These are phyloP conservation scores for Sphagnum fallax DNA, from an alignment of 228 moss, liverwort and hornwort genomes.

Conservation along the genomic window DNA sequence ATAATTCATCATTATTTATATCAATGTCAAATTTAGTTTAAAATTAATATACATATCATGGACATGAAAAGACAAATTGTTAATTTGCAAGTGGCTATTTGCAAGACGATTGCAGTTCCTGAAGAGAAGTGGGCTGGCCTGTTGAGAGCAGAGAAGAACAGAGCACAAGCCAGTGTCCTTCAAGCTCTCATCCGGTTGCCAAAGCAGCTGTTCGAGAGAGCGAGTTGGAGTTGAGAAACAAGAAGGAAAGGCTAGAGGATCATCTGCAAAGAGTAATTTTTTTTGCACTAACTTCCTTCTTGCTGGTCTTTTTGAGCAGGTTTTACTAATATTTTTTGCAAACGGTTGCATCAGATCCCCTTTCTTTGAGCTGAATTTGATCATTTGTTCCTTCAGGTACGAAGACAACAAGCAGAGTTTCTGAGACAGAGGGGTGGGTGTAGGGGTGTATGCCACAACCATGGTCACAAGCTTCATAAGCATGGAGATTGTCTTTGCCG, in stretches of 20 bases:
- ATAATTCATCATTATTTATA: too few species aligned
- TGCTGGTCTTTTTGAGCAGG: background rate
- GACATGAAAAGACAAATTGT: too few species aligned
- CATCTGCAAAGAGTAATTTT: conserved; percentile 72
- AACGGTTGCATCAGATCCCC: background rate
- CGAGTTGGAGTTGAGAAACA: conserved; percentile 79
- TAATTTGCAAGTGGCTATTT: conserved; percentile 53
- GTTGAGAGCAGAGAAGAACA: conserved; percentile 90
- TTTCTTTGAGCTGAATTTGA: background rate
- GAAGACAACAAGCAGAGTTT: conserved; percentile 88
- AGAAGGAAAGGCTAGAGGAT: conserved; percentile 89
- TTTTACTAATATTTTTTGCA: too few species aligned
- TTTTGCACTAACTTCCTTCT: background rate
- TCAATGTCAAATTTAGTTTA: too few species aligned
- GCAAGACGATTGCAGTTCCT: conserved; percentile 93
- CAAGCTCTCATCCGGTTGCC: conserved; percentile 83
- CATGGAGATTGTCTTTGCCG: conserved; percentile 89
- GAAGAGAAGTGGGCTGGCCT: conserved; percentile 90
- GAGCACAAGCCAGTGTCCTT: conserved; percentile 86
- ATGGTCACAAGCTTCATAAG: conserved; percentile 77
- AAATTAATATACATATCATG: too few species aligned
- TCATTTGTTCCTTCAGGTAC: conserved; percentile 36
- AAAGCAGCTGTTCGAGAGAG: conserved; percentile 89
- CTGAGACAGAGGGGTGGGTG: conserved; percentile 81
- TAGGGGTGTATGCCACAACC: conserved; percentile 72